Base-by-base conservation (phyloP, 768 basidiomycete species). In the Boletus vermiculosoides region DNA sequence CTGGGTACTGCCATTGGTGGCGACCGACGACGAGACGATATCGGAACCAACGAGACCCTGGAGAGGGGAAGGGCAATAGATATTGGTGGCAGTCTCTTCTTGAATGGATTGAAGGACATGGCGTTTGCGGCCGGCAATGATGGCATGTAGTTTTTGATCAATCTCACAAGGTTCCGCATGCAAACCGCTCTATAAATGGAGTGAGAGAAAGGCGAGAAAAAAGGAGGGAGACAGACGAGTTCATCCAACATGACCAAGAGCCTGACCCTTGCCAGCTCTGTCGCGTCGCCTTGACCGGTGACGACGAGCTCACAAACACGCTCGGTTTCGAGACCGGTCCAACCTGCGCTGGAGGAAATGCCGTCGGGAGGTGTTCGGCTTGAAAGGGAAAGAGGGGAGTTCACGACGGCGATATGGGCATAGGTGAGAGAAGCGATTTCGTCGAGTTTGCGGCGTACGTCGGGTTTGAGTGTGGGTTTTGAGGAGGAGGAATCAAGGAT, bases 51-150 rank as follows among this genome's bases (percentile, higher is more conserved):
- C 78, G 23, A 95, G 83, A 40, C 90, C 93, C 65, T 93, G 92
- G 41, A 98, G 75, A 37, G 93, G 89, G 1, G 92, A 92, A 28
- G 96, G 95, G 61, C 90, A 84, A 73, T 98, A 98, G 59, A 98
- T 92, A 67, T 98, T 98, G 52, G 96, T 98, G 0, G 88, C 95
- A 0, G 96, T 98, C 72, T 98, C 94, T 73, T 98, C 94, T 69
- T 96, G 93, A 49, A 99, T 96, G 9, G 88, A 80, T 72, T 98
- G 96, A 36, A 99, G 77, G 33, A 88, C 81, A 57, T 80, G 79
- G 46, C 95, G 88, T 73, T 96, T 96, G 56, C 92, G 85, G 39
- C 92, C 92, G 20, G 93, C 91, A 59, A 97, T 81, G 70, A 97
- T 93, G 40, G 87, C 83, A 71, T 97, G 95, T 2, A 98, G 75